Percentiles rank a stretch among this genome's conserved stretches.
phyloP scores from a whole-genome alignment of 1,284 basidiomycete species.

The Chondrostereum purpureum region DNA sequence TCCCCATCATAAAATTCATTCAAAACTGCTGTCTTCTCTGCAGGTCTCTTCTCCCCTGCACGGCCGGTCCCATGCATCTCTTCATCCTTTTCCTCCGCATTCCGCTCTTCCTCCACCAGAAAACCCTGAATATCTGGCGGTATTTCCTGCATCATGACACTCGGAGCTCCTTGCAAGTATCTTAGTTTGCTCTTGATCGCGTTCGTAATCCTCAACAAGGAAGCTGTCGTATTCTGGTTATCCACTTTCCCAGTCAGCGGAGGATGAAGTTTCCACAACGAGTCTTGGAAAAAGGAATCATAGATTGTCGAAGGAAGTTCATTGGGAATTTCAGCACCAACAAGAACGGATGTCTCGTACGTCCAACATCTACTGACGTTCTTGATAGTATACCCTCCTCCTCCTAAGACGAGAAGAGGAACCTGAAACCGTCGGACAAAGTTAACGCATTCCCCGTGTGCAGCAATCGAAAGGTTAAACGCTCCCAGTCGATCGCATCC shows the following conservation, averaged over 20 bases:
- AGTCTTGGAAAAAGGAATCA: slow-evolving; percentile 89
- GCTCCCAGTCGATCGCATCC: slow-evolving; percentile 93
- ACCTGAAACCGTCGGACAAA: slow-evolving; percentile 91
- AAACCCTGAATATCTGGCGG: slow-evolving; percentile 86
- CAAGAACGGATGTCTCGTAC: slow-evolving; percentile 94
- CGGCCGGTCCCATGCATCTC: slow-evolving; percentile 47
- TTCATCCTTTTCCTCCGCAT: slow-evolving; percentile 69
- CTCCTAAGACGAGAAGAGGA: slow-evolving; percentile 87
- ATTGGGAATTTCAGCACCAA: slow-evolving; percentile 80
- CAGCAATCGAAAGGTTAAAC: slow-evolving; percentile 96
- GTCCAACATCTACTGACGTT: slow-evolving; percentile 99
- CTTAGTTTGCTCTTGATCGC: slow-evolving; percentile 87
- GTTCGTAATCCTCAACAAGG: slow-evolving; percentile 81
- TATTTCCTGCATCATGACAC: slow-evolving; percentile 94
- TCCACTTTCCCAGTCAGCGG: slow-evolving; percentile 88
- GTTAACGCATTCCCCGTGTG: slow-evolving; percentile 96
- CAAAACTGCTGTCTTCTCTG: not conserved
- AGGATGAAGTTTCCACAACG: slow-evolving; percentile 88
- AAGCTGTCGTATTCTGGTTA: slow-evolving; percentile 83
- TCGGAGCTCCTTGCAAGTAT: slow-evolving; percentile 93
- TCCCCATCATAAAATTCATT: slow-evolving; percentile 75
- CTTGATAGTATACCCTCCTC: slow-evolving; percentile 93
- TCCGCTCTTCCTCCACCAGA: slow-evolving; percentile 71
- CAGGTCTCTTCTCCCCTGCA: slow-evolving; percentile 47
- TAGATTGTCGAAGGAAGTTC: slow-evolving; percentile 87